A percentile compares a stretch with the other conserved stretches of the same genome.
Conservation (phyloP, 306 rosid species). For the Citrullus amarus region DNA sequence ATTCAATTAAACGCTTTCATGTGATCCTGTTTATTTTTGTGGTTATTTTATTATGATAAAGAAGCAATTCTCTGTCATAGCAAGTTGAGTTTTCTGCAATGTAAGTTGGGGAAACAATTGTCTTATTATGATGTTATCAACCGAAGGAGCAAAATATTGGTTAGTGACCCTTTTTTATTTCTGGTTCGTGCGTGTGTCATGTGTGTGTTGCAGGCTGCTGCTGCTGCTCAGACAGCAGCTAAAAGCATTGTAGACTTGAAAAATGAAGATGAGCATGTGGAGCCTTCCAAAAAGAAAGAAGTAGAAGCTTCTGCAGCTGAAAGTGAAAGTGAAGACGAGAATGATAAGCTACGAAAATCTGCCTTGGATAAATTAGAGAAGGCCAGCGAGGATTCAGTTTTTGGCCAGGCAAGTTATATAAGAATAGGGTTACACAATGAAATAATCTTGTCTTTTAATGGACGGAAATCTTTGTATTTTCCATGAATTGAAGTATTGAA, state of each 20-base stretch:
- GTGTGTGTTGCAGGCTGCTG: slow-evolving; percentile 60
- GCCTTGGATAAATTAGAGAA: slow-evolving; percentile 84
- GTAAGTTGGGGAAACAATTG: not conserved
- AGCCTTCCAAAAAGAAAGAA: slow-evolving; percentile 44
- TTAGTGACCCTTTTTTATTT: not conserved
- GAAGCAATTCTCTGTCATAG: not conserved
- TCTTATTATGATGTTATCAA: not conserved
- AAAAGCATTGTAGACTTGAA: slow-evolving; percentile 67
- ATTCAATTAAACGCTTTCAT: not conserved
- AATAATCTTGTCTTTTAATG: not conserved
- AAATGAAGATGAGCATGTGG: slow-evolving; percentile 32
- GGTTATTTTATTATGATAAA: not conserved
- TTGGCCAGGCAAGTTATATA: slow-evolving; percentile 71
- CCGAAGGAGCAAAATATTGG: not conserved
- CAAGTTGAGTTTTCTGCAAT: not conserved
- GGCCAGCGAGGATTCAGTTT: slow-evolving; percentile 71
- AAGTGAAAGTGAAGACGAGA: slow-evolving; percentile 43
- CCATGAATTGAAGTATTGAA: not conserved
- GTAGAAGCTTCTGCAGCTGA: slow-evolving; percentile 29
- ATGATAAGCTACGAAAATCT: slow-evolving; percentile 35
- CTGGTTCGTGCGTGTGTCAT: not conserved
- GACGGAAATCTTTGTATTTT: not conserved
- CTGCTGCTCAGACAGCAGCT: slow-evolving; percentile 75
- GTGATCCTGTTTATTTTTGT: not conserved
- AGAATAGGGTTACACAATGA: not conserved